Evolutionary conservation across 345 rosid genomes (phyloP).

Genomic region (Hypericum perforatum): DNA sequence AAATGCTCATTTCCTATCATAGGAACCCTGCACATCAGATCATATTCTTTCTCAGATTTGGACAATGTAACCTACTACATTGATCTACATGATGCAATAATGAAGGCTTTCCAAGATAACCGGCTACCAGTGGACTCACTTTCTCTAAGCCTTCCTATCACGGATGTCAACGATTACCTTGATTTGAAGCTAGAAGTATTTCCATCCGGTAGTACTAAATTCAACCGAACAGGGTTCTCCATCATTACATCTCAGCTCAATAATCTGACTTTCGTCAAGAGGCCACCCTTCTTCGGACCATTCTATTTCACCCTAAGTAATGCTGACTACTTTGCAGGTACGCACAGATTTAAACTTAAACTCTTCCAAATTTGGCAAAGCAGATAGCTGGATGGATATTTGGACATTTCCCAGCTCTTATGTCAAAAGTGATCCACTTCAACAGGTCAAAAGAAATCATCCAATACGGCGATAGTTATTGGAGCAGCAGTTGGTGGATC

Average conservation of each 20-base stretch:
- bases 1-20: slow-evolving; percentile 52
- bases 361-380: too few species aligned
- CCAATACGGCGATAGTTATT: slow-evolving; percentile 35
- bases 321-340: slow-evolving; percentile 35
- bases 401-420: too few species aligned
- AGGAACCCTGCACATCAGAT: slow-evolving; percentile 52
- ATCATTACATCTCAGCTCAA: slow-evolving; percentile 43
- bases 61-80: slow-evolving; percentile 24
- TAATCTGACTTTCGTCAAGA: slow-evolving; percentile 46
- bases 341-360: slow-evolving; percentile 1
- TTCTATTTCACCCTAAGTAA: slow-evolving; percentile 30
- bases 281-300: slow-evolving; percentile 52
- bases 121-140: slow-evolving; percentile 58
- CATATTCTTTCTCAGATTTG: slow-evolving; percentile 57
- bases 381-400: too few species aligned
- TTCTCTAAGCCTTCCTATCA: slow-evolving; percentile 46
- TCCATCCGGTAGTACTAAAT: slow-evolving; percentile 37
- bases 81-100: slow-evolving; percentile 26
- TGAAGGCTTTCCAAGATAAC: slow-evolving; percentile 12
- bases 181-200: slow-evolving; percentile 38
- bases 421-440: too few species aligned
- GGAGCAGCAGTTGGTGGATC: slow-evolving; percentile 64
- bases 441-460: slow-evolving; percentile 8
- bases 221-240: slow-evolving; percentile 35
- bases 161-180: slow-evolving; percentile 31